A percentile compares a stretch with the other conserved stretches of the same genome.
Conservation (phyloP, 2,329 filamentous ascomycete genomes). For the Ascochyta viciae-villosae region DNA sequence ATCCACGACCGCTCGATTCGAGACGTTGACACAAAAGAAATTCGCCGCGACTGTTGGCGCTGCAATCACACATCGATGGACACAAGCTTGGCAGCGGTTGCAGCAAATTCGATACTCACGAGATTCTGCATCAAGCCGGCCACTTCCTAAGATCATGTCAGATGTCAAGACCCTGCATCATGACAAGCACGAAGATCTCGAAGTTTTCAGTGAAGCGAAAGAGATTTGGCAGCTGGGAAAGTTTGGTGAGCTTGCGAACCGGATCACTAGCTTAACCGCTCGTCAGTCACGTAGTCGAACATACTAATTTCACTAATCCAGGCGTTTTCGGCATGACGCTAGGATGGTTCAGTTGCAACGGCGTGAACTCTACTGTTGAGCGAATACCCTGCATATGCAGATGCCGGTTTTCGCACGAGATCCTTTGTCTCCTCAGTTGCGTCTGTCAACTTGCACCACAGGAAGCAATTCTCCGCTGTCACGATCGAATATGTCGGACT, state of each 20-base stretch:
- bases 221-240: not conserved
- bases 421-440: not conserved
- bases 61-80: not conserved
- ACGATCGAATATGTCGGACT: not conserved
- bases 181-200: not conserved
- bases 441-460: not conserved
- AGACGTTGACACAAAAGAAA: constrained; percentile 13
- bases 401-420: not conserved
- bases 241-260: not conserved
- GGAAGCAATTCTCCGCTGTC: constrained; percentile 1
- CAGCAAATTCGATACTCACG: too few relatives aligned
- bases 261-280: too few relatives aligned
- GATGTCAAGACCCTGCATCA: too few relatives aligned
- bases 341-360: not conserved
- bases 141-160: too few relatives aligned
- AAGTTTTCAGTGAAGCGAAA: not conserved
- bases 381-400: not conserved
- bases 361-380: not conserved
- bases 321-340: not conserved
- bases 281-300: not conserved
- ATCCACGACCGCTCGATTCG: not conserved
- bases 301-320: not conserved
- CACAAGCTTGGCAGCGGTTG: too few relatives aligned
- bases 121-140: not conserved
- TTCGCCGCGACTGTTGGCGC: not conserved